phyloP scores from a whole-genome alignment of 228 moss, liverwort and hornwort species.

The Sphagnum magellanicum region DNA sequence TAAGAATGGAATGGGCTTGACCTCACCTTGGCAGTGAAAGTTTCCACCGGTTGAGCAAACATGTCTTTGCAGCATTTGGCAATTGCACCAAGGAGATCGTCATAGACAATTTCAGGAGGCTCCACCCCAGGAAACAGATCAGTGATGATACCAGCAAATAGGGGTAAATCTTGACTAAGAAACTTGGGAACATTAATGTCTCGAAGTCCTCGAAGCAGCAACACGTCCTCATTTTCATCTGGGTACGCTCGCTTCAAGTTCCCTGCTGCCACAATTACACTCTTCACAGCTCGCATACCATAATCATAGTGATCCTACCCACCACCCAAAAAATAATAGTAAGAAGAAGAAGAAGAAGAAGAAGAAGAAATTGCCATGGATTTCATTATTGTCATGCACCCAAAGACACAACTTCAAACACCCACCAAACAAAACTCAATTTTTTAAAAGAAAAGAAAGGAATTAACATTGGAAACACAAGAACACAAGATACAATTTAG shows the following conservation, averaged over 20 bases:
- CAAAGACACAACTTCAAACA: neutral
- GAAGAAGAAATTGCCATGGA: neutral
- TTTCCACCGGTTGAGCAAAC: slow-evolving; percentile 53
- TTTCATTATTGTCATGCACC: neutral
- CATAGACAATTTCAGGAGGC: slow-evolving; percentile 56
- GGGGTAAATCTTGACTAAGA: slow-evolving; percentile 68
- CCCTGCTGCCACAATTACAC: slow-evolving; percentile 79
- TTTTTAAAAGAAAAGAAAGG: no score
- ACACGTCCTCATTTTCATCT: slow-evolving; percentile 70
- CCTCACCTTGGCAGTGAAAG: slow-evolving; percentile 61
- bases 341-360: no score
- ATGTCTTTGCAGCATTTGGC: slow-evolving; percentile 44
- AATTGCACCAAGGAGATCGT: slow-evolving; percentile 74
- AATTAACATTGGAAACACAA: no score
- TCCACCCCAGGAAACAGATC: slow-evolving; percentile 77
- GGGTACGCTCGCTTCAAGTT: slow-evolving; percentile 75
- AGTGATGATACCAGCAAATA: slow-evolving; percentile 78
- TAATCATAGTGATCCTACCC: slow-evolving; percentile 86
- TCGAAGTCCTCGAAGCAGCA: slow-evolving; percentile 58
- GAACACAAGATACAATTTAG: no score
- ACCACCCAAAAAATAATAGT: no score
- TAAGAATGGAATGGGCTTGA: slow-evolving; percentile 1
- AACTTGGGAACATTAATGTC: slow-evolving; percentile 90
- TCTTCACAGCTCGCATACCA: slow-evolving; percentile 90
- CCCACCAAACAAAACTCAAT: no score